These are phyloP conservation scores for Albugo laibachii DNA, from an alignment of 352 stramenopile species.

Conservation along the genomic window DNA sequence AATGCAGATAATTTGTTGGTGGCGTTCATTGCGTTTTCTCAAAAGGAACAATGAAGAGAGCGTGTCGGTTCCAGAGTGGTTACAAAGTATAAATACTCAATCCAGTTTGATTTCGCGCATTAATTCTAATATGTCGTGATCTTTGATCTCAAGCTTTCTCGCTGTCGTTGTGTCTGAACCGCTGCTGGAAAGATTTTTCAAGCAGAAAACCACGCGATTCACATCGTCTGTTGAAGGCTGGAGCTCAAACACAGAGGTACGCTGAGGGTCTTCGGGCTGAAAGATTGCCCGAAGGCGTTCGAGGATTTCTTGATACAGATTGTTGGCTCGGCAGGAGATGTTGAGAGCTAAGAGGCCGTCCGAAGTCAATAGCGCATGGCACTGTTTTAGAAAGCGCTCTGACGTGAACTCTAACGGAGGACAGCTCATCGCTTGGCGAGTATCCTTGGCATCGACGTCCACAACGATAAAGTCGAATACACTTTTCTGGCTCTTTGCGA, in stretches of 20 bases:
- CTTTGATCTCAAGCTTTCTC: conserved; percentile 14
- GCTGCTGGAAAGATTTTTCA: conserved; percentile 15
- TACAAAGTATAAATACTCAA: not conserved
- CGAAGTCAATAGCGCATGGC: conserved; percentile 14
- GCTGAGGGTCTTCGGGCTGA: not conserved
- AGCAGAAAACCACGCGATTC: conserved; percentile 35
- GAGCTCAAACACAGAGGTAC: conserved; percentile 2
- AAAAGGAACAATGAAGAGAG: too few relatives aligned
- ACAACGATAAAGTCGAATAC: conserved; percentile 40
- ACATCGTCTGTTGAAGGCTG: conserved; percentile 21
- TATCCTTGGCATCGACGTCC: conserved; percentile 55
- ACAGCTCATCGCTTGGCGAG: conserved; percentile 33
- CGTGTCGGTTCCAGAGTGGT: too few relatives aligned
- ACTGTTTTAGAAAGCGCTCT: conserved; percentile 17
- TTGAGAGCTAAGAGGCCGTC: conserved; percentile 42
- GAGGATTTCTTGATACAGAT: conserved; percentile 28
- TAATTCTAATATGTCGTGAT: conserved; percentile 27
- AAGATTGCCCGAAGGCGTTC: conserved; percentile 19
- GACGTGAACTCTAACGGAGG: conserved; percentile 41
- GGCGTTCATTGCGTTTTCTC: not conserved
- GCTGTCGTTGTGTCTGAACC: conserved; percentile 15
- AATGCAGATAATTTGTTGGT: conserved; percentile 53
- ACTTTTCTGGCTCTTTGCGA: conserved; percentile 8
- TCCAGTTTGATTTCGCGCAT: conserved; percentile 28
- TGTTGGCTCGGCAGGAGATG: conserved; percentile 26